These are phyloP conservation scores for Eucalyptus sp. DNA, from an alignment of 345 rosid species.

Conservation along the genomic window DNA sequence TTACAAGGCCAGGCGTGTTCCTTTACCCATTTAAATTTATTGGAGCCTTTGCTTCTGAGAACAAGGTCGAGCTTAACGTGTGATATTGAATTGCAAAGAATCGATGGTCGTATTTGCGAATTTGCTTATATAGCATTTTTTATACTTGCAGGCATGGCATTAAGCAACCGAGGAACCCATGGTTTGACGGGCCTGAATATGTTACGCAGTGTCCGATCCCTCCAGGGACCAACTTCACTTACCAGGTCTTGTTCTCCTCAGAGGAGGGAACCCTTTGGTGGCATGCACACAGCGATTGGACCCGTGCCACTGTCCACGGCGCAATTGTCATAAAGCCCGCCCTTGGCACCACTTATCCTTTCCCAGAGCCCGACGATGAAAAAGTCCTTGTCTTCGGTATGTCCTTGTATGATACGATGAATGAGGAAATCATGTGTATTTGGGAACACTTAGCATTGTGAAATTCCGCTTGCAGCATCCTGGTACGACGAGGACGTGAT, in stretches of 20 bases:
- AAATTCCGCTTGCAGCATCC: neutral
- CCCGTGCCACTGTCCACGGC: constrained; percentile 20
- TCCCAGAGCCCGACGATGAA: constrained; percentile 8
- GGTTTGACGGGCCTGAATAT: constrained; percentile 32
- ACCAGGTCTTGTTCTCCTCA: constrained; percentile 1
- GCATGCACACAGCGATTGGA: constrained; percentile 22
- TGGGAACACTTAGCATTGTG: neutral
- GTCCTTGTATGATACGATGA: neutral
- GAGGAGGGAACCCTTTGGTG: constrained; percentile 20
- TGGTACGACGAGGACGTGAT: constrained; percentile 21
- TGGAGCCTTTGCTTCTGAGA: neutral
- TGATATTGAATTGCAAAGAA: neutral
- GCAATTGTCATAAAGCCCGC: constrained; percentile 17
- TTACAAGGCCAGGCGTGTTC: neutral
- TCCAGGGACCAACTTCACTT: constrained; percentile 3
- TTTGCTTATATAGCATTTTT: neutral
- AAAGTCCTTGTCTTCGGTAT: constrained; percentile 17
- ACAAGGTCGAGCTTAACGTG: neutral
- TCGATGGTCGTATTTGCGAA: neutral
- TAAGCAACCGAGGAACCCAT: constrained; percentile 22
- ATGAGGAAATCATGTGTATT: neutral
- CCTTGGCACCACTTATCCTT: constrained; percentile 13
- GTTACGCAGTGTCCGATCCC: constrained; percentile 28
- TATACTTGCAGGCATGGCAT: constrained; percentile 6
- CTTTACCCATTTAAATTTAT: neutral